Percentiles rank a stretch among this genome's conserved stretches.
Evolutionary conservation across 2,329 filamentous ascomycete species (phyloP).

Genomic region (Epichloe sibirici): DNA sequence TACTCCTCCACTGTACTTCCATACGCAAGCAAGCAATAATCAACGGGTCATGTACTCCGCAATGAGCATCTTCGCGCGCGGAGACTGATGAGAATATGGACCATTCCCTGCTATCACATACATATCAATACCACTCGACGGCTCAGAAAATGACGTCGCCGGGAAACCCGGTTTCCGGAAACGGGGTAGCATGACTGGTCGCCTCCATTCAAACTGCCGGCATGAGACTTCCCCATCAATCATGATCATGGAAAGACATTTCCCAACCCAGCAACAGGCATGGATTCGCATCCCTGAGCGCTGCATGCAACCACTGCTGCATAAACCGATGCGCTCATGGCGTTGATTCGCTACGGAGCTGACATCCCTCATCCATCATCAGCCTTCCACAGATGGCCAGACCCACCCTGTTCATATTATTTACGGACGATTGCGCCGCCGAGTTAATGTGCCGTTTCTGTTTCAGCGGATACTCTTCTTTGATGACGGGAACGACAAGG

Average conservation of each 20-base stretch:
- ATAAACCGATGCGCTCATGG: neutral
- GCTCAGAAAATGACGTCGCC: neutral
- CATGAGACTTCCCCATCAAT: neutral
- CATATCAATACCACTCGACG: neutral
- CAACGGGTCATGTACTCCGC: too few relatives aligned
- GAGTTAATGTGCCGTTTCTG: too few relatives aligned
- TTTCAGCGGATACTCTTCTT: too few relatives aligned
- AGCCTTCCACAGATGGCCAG: too few relatives aligned
- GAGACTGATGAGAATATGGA: too few relatives aligned
- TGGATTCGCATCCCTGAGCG: constrained; percentile 1
- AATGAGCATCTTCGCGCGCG: too few relatives aligned
- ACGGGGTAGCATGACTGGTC: constrained; percentile 1
- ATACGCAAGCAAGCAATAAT: neutral
- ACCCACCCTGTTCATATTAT: too few relatives aligned
- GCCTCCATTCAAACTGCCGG: neutral
- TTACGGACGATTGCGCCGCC: too few relatives aligned
- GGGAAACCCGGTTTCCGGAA: neutral
- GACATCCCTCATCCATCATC: too few relatives aligned
- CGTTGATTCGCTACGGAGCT: neutral
- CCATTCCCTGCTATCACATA: too few relatives aligned
- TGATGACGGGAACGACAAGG: too few relatives aligned
- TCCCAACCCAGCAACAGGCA: neutral
- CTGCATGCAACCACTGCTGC: neutral
- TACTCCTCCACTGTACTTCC: neutral
- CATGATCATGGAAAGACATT: neutral